Percentiles rank a stretch among this genome's conserved stretches.
Conservation (phyloP, 305 asterid genomes). For the Rubia occidens region DNA sequence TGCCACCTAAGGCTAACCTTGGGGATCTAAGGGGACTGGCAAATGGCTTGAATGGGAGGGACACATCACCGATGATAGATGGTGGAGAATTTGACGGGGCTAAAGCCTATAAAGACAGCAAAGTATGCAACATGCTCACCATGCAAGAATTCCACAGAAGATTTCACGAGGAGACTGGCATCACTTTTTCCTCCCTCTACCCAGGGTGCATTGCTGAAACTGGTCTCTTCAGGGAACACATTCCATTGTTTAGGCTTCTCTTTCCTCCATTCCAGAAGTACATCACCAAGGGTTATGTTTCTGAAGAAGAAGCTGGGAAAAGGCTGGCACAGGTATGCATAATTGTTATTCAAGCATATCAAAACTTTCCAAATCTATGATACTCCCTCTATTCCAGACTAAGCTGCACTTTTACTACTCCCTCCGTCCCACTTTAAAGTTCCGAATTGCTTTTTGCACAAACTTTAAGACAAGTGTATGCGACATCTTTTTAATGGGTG, state of each 20-base stretch:
- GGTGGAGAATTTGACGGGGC: conserved; percentile 91
- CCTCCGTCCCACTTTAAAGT: no score
- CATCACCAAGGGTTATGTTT: conserved; percentile 87
- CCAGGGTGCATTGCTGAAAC: conserved; percentile 95
- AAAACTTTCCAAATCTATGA: neutral
- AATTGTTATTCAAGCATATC: neutral
- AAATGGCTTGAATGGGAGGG: conserved; percentile 59
- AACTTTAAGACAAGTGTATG: no score
- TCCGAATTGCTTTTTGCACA: no score
- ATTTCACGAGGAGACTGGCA: conserved; percentile 78
- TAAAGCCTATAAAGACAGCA: conserved; percentile 95
- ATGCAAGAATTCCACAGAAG: conserved; percentile 95
- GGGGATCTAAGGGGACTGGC: conserved; percentile 86
- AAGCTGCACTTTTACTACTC: no score
- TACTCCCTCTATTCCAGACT: neutral
- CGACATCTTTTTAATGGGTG: no score
- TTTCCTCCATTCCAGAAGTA: conserved; percentile 89
- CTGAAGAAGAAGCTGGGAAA: conserved; percentile 87
- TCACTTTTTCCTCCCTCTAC: conserved; percentile 75
- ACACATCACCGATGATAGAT: conserved; percentile 74
- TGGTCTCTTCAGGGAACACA: conserved; percentile 85
- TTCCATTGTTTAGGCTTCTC: conserved; percentile 72
- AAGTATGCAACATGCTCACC: conserved; percentile 92
- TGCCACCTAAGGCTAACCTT: conserved; percentile 93
- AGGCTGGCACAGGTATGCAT: conserved; percentile 76